Evolutionary conservation across 352 stramenopile genomes (phyloP), one percentile per base, ranked within the genome.

Genomic region (Pythium dissimile): DNA sequence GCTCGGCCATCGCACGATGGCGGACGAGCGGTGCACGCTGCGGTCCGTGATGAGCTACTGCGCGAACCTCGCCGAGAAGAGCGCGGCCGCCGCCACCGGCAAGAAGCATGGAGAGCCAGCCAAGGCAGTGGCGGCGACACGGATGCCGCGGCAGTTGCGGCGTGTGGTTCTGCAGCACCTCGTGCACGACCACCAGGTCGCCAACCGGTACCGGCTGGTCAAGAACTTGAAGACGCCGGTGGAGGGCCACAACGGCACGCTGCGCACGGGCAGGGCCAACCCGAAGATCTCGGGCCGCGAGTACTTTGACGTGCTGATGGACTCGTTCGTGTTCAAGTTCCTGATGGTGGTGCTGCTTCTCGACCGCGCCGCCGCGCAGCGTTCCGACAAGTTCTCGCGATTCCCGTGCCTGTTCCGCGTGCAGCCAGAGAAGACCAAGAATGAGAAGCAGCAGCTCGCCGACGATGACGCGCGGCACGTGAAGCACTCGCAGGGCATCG

Each of bases 311-410:
- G 83, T 89, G 30, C 70, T 97, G 52, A 89, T 92, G 45, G 80
- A 89, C 26, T 77, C 89, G 5, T 95, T 96, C 41, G 80, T 98
- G 34, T 77, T 89, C 20, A 88, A 96, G 65, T 92, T 98, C 37
- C 71, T 98, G 31, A 93, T 94, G 66, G 63, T 99, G 10, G 81
- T 98, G 28, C 67, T 97, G 41, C 97, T 98, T 59, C 60, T 99
- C 18, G 96, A 99, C 63, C 63, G 72, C 32, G 88, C 88, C 4
- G 92, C 97, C 46, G 62, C 63, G 31, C 63, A 74, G 12, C 83
- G 86, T 48, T 44, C 86, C 7, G 75, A 97, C 43, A 84, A 86
- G 23, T 93, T 96, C 39, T 56, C 81, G 53, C 83, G 70, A 32
- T 90, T 95, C 18, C 83, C 85, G 5, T 97, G 90, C 61, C 73